phyloP scores from a whole-genome alignment of 2,329 filamentous ascomycete genomes.

The Epichloe coenophiala region DNA sequence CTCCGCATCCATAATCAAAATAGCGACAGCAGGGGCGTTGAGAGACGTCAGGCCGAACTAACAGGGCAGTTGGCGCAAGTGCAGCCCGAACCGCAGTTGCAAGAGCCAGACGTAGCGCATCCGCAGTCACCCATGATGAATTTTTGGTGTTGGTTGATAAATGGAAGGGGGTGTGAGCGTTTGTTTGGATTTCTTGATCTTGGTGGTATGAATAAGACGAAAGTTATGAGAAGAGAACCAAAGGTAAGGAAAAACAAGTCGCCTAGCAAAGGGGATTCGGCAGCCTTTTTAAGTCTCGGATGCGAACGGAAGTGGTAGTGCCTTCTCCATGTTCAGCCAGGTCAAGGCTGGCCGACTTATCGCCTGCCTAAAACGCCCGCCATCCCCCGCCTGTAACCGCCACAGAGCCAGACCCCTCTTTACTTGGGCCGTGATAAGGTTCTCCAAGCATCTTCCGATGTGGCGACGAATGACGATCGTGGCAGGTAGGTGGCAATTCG shows the following conservation, averaged over 20 bases:
- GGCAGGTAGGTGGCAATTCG: neutral
- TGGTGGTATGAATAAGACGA: neutral
- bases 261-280: neutral
- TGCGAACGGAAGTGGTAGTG: neutral
- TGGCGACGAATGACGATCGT: slow-evolving; percentile 5
- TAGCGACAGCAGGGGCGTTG: neutral
- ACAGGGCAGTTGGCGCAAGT: slow-evolving; percentile 30
- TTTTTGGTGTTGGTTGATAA: slow-evolving; percentile 3
- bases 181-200: neutral
- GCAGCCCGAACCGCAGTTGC: slow-evolving; percentile 28
- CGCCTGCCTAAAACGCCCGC: neutral
- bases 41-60: slow-evolving; percentile 11
- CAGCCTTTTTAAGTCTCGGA: slow-evolving; percentile 1
- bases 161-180: neutral
- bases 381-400: neutral
- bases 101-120: slow-evolving; percentile 26
- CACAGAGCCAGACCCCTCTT: neutral
- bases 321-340: neutral
- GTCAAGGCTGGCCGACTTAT: too few species aligned
- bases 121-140: slow-evolving; percentile 29
- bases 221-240: neutral
- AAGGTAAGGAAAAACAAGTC: neutral
- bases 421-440: neutral
- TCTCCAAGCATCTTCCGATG: slow-evolving; percentile 1
- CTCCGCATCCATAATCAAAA: too few species aligned